Percentiles rank a stretch among this genome's conserved stretches.
phyloP scores from a whole-genome alignment of 2,329 filamentous ascomycete species.

The Xylogone sp. region DNA sequence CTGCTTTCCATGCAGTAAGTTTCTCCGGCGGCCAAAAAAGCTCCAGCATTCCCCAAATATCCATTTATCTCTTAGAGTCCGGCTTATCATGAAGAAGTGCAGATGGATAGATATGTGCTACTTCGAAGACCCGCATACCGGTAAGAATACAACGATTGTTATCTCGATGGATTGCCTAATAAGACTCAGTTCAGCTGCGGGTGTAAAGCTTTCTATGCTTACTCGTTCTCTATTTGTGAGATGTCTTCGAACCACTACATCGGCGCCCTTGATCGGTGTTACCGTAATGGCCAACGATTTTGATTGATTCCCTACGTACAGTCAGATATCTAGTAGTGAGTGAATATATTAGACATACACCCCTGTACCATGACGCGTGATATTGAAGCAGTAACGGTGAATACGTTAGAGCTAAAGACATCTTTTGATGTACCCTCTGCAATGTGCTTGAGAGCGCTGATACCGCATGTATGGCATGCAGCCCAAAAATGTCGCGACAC shows the following conservation, averaged over 20 bases:
- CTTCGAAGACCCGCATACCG: slow-evolving; percentile 5
- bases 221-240: not conserved
- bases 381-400: not conserved
- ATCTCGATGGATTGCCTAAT: slow-evolving; percentile 3
- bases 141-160: slow-evolving; percentile 9
- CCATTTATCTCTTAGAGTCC: slow-evolving; percentile 2
- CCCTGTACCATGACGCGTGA: not conserved
- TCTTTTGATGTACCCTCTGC: not conserved
- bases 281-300: not conserved
- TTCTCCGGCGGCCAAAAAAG: slow-evolving; percentile 11
- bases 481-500: slow-evolving; percentile 14
- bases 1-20: slow-evolving; percentile 12
- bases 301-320: not conserved
- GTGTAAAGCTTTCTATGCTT: not conserved
- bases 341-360: not conserved
- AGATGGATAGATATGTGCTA: slow-evolving; percentile 12
- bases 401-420: not conserved
- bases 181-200: not conserved
- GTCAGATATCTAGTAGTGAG: not conserved
- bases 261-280: not conserved
- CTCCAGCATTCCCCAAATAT: slow-evolving; percentile 9
- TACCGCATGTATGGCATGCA: slow-evolving; percentile 13
- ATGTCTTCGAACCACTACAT: not conserved
- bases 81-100: slow-evolving; percentile 3
- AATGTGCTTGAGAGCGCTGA: slow-evolving; percentile 6